Percentiles rank a stretch among this genome's conserved stretches.
These are phyloP conservation scores for Cladosporium cucumerinum DNA, from an alignment of 2,329 filamentous ascomycete genomes.

Conservation along the genomic window DNA sequence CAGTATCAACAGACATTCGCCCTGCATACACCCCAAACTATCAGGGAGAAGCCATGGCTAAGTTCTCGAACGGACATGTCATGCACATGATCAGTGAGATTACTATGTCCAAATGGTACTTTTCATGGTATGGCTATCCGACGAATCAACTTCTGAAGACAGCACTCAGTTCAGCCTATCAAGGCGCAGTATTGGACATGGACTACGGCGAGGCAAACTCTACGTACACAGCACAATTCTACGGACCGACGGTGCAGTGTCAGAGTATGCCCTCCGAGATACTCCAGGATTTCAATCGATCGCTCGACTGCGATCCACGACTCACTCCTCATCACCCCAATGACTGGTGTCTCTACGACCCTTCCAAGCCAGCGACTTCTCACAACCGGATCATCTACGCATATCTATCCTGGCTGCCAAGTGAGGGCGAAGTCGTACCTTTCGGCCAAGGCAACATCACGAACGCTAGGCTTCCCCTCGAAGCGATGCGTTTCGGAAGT, in stretches of 20 bases:
- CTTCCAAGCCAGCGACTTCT: background rate
- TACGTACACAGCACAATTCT: background rate
- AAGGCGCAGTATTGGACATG: background rate
- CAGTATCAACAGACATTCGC: background rate
- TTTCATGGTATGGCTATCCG: background rate
- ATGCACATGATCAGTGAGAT: background rate
- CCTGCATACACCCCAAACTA: background rate
- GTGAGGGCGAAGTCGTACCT: background rate
- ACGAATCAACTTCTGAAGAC: background rate
- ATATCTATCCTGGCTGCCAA: background rate
- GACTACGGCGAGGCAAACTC: background rate
- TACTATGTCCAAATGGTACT: background rate
- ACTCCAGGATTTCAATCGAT: background rate
- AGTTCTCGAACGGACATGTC: background rate
- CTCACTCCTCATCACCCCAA: background rate
- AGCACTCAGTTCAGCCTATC: background rate
- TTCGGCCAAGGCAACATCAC: background rate
- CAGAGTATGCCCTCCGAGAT: background rate
- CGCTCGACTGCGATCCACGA: background rate
- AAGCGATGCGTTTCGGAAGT: background rate
- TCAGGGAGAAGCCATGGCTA: background rate
- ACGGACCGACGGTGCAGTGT: background rate
- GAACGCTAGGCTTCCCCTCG: background rate
- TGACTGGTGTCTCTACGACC: background rate
- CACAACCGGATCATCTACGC: background rate